Conservation (phyloP, 1,284 basidiomycete genomes). For the Fomitopsis pinicola region DNA sequence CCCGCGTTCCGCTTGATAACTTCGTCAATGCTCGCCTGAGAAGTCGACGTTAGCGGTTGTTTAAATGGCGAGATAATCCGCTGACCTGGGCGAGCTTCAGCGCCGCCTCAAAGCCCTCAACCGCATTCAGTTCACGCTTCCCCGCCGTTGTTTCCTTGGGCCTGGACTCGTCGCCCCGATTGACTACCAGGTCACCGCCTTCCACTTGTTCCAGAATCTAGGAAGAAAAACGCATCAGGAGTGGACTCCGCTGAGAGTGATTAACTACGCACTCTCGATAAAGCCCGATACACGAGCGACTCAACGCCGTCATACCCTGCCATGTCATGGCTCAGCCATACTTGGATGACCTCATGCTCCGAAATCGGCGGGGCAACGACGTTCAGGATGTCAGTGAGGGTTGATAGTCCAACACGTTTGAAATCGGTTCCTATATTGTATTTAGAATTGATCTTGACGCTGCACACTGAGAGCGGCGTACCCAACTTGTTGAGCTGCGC, state of each 20-base stretch:
- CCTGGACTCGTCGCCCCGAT: conserved; percentile 73
- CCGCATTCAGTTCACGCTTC: conserved; percentile 72
- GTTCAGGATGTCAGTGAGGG: conserved; percentile 87
- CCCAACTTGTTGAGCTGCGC: conserved; percentile 81
- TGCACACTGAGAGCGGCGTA: conserved; percentile 26
- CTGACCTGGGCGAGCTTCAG: conserved; percentile 76
- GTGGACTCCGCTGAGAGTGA: background rate
- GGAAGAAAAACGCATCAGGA: conserved; percentile 5
- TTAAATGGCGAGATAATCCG: background rate
- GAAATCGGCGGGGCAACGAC: conserved; percentile 98
- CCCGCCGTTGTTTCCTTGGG: conserved; percentile 50
- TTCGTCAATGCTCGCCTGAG: conserved; percentile 75
- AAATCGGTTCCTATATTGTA: conserved; percentile 73
- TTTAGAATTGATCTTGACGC: background rate
- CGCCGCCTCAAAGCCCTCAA: conserved; percentile 82
- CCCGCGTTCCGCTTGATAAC: conserved; percentile 60
- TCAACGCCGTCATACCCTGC: conserved; percentile 94
- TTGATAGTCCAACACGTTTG: conserved; percentile 80
- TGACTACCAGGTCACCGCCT: conserved; percentile 87
- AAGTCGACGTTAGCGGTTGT: background rate
- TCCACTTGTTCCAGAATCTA: conserved; percentile 93
- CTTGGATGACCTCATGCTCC: conserved; percentile 95
- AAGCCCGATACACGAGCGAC: conserved; percentile 87
- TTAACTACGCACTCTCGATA: conserved; percentile 62
- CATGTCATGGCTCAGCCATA: conserved; percentile 97